Percentiles rank a stretch among this genome's conserved stretches.
Evolutionary conservation across 2,329 filamentous ascomycete genomes (phyloP).

Genomic region (Diaporthe aspalathi): DNA sequence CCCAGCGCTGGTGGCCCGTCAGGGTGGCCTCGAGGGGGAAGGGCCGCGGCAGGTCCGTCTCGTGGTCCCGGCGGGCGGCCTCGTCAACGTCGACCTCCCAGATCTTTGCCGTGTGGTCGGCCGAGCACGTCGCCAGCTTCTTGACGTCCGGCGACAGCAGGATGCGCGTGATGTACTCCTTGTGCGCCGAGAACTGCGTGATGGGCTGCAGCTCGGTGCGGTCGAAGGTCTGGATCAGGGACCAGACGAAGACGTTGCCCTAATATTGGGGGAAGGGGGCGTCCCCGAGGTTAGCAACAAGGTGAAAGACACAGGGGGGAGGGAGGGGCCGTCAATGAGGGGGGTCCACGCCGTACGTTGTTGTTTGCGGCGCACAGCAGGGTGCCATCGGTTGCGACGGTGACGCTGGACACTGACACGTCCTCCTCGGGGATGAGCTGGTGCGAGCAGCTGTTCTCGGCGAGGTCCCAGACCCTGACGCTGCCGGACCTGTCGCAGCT

Average conservation of each 20-base stretch:
- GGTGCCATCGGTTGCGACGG: conserved; percentile 93
- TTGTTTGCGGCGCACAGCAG: conserved; percentile 95
- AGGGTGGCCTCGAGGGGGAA: conserved; percentile 89
- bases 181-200: conserved; percentile 90
- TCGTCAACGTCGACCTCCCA: conserved; percentile 88
- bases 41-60: conserved; percentile 59
- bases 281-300: conserved; percentile 22
- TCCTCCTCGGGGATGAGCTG: conserved; percentile 97
- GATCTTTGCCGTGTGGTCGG: conserved; percentile 94
- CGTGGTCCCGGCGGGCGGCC: conserved; percentile 44
- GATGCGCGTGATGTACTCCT: conserved; percentile 91
- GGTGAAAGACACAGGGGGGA: not conserved
- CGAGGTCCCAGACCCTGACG: conserved; percentile 94
- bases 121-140: conserved; percentile 92
- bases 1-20: conserved; percentile 92
- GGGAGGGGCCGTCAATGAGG: not conserved
- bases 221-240: conserved; percentile 85
- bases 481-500: conserved; percentile 94
- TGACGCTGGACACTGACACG: conserved; percentile 92
- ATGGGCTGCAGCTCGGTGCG: conserved; percentile 86
- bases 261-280: conserved; percentile 50
- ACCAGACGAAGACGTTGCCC: conserved; percentile 98
- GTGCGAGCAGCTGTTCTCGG: conserved; percentile 96
- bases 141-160: conserved; percentile 93
- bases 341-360: conserved; percentile 64